Conservation (phyloP, 2,329 filamentous ascomycete genomes). For the Sclerotinia minor region DNA sequence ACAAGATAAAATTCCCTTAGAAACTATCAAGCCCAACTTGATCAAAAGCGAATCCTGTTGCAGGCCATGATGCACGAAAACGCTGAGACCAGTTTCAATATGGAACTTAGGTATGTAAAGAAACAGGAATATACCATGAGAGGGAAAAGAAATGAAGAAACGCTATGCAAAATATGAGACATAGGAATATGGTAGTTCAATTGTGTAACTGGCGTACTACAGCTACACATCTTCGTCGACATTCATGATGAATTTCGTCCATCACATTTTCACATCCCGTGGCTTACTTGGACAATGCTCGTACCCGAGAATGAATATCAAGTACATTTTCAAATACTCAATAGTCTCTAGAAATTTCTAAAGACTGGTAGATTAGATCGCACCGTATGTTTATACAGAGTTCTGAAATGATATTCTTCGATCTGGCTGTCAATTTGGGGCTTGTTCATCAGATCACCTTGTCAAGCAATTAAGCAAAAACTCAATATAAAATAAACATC, state of each 20-base stretch:
- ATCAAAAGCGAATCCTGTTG: background rate
- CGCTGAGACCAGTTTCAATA: background rate
- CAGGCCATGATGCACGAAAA: background rate
- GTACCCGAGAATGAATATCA: background rate
- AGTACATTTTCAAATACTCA: background rate
- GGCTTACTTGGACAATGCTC: background rate
- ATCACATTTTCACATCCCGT: background rate
- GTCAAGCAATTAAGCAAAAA: background rate
- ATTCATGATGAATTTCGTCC: background rate
- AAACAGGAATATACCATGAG: background rate
- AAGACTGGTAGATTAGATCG: background rate
- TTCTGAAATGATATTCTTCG: background rate
- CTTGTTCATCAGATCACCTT: background rate
- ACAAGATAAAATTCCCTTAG: rapidly evolving
- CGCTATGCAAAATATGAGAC: background rate
- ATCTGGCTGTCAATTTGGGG: background rate
- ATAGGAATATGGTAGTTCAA: background rate
- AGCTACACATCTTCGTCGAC: background rate
- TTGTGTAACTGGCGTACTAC: background rate
- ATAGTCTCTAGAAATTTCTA: background rate
- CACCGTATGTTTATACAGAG: background rate
- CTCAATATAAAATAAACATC: background rate
- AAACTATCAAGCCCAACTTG: background rate
- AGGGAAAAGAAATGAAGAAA: background rate
- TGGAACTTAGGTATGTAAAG: background rate